Evolutionary conservation across 768 basidiomycete species (phyloP), one percentile per base, ranked within the genome.

Genomic region (Amanita molliuscula): DNA sequence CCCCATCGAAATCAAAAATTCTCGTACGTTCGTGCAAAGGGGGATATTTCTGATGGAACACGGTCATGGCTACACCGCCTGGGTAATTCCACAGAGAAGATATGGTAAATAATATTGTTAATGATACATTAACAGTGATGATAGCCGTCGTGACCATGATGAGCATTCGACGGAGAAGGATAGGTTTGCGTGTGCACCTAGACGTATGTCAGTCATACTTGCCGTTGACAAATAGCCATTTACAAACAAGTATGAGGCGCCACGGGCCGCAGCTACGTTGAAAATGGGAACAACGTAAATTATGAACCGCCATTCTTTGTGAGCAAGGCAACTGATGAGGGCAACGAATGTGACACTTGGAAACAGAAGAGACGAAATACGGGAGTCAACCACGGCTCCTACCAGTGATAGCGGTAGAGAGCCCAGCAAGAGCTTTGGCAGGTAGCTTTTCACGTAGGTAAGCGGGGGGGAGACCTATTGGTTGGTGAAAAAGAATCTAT

Each of bases 231-330:
- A 4, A 28, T 40, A 40, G 6, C 18, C 16, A 44, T 18, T 9
- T 21, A 55, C 85, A 55, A 65, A 94, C 88, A 93, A 61, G 62
- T 73, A 76, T 4, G 68, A 61, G 1, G 79, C 70, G 2, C 80
- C 83, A 13, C 80, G 64, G 0, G 92, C 84, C 1, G 88, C 91
- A 1, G 83, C 78, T 3, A 93, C 63, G 57, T 96, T 95, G 64
- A 91, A 70, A 2, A 79, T 60, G 0, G 94, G 93, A 0, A 97
- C 77, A 15, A 81, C 75, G 59, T 98, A 98, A 6, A 91, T 75
- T 50, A 98, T 71, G 65, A 99, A 99, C 6, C 96, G 78, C 96
- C 96, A 99, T 66, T 99, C 96, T 62, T 99, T 99, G 67, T 99
- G 96, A 0, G 78, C 83, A 1, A 97, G 70, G 26, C 61, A 69